These are phyloP conservation scores for Kodamaea anthophila DNA, from an alignment of 1,139 yeast genomes.

Conservation along the genomic window DNA sequence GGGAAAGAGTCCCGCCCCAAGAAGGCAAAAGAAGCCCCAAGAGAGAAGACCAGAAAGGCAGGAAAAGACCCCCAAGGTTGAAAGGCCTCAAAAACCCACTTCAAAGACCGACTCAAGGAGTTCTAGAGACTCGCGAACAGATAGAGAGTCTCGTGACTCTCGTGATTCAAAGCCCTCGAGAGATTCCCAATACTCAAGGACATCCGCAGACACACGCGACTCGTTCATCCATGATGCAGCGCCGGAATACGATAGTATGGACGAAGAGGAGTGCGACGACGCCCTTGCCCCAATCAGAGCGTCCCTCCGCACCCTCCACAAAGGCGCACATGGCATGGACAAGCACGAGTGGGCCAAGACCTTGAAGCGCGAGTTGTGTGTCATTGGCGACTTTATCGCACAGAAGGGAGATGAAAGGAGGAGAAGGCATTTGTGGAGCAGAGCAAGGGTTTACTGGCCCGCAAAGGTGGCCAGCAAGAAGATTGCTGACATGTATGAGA, in stretches of 20 bases:
- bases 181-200: no score
- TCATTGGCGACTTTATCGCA: constrained; percentile 71
- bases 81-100: constrained; percentile 4
- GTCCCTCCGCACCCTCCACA: constrained; percentile 67
- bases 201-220: constrained; percentile 1
- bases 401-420: constrained; percentile 28
- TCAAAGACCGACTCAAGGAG: no score
- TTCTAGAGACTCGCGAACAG: no score
- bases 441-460: constrained; percentile 92
- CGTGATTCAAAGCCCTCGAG: no score
- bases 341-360: constrained; percentile 80
- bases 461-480: constrained; percentile 77
- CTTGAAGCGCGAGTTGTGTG: constrained; percentile 64
- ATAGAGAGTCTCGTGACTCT: no score
- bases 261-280: constrained; percentile 62
- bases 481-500: constrained; percentile 79
- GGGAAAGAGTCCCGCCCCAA: constrained; percentile 23
- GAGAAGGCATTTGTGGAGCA: constrained; percentile 80
- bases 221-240: background rate
- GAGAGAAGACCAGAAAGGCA: constrained; percentile 9
- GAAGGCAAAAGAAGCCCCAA: constrained; percentile 11
- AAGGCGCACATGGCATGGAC: constrained; percentile 77
- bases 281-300: constrained; percentile 67
- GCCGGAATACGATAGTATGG: constrained; percentile 74
- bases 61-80: constrained; percentile 13